A percentile compares a stretch with the other conserved stretches of the same genome.
These are phyloP conservation scores for Corymbia citriodora DNA, from an alignment of 441 rosid genomes.

Conservation along the genomic window DNA sequence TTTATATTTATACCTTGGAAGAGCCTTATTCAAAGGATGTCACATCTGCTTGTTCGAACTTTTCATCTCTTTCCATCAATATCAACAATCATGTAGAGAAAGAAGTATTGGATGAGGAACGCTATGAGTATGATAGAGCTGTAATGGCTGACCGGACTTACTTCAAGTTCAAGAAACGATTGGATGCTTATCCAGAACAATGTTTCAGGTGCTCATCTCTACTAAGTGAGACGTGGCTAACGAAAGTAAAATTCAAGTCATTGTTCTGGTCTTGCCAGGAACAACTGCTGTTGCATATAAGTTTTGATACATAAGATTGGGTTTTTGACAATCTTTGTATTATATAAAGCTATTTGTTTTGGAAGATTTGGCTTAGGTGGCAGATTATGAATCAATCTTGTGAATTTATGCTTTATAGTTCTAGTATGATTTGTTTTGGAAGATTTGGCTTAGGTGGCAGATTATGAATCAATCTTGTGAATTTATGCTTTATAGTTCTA, in stretches of 20 bases:
- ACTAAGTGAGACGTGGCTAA: neutral
- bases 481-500: neutral
- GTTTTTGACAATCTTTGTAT: neutral
- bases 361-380: neutral
- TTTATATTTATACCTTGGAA: conserved; percentile 61
- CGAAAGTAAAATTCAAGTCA: neutral
- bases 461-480: neutral
- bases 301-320: neutral
- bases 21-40: conserved; percentile 32
- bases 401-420: neutral
- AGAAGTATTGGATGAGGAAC: conserved; percentile 69
- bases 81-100: conserved; percentile 35
- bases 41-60: conserved; percentile 27
- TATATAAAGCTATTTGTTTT: neutral
- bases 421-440: neutral
- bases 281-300: neutral
- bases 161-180: conserved; percentile 76
- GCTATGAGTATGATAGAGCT: conserved; percentile 80
- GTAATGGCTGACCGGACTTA: conserved; percentile 74
- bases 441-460: too few species aligned
- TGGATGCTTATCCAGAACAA: conserved; percentile 78
- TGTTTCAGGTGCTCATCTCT: conserved; percentile 66
- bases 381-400: neutral
- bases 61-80: conserved; percentile 37
- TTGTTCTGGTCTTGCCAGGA: neutral